Conservation (phyloP, 305 asterid species). For the Rubia peregrina region DNA sequence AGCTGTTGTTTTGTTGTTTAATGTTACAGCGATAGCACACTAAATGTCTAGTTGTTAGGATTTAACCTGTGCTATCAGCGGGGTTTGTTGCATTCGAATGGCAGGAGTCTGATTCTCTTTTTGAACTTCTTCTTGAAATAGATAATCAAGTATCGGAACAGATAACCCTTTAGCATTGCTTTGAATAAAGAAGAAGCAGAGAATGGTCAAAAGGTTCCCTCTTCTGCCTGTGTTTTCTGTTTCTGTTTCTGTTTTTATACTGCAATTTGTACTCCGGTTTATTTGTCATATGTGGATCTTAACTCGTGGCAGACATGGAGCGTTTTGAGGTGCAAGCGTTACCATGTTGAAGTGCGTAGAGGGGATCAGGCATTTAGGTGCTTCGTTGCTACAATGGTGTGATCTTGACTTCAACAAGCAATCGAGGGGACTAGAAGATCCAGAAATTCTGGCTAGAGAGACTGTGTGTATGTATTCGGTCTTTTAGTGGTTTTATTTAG, state of each 20-base stretch:
- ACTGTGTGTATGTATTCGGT: constrained; percentile 73
- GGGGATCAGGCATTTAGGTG: constrained; percentile 79
- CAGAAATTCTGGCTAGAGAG: constrained; percentile 91
- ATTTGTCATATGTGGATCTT: constrained; percentile 10
- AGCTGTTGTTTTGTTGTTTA: not conserved
- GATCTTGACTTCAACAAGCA: constrained; percentile 61
- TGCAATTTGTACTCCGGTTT: constrained; percentile 13
- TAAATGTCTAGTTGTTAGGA: not conserved
- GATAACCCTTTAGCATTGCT: constrained; percentile 15
- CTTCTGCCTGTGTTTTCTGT: constrained; percentile 5
- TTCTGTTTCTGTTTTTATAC: not conserved
- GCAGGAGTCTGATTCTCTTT: not conserved
- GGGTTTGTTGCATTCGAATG: not conserved
- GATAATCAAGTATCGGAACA: constrained; percentile 9
- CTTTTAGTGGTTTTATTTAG: not conserved
- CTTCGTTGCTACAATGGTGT: constrained; percentile 74
- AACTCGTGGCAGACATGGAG: constrained; percentile 68
- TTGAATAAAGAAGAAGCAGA: constrained; percentile 34
- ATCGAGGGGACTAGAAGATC: constrained; percentile 80
- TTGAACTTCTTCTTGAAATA: constrained; percentile 5
- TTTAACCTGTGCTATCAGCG: not conserved
- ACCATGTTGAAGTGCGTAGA: constrained; percentile 97
- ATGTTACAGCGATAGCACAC: not conserved
- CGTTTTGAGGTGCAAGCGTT: constrained; percentile 44
- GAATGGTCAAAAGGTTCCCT: constrained; percentile 72